These are phyloP conservation scores for Rubus parviflorus DNA, from an alignment of 306 rosid genomes.

Conservation along the genomic window DNA sequence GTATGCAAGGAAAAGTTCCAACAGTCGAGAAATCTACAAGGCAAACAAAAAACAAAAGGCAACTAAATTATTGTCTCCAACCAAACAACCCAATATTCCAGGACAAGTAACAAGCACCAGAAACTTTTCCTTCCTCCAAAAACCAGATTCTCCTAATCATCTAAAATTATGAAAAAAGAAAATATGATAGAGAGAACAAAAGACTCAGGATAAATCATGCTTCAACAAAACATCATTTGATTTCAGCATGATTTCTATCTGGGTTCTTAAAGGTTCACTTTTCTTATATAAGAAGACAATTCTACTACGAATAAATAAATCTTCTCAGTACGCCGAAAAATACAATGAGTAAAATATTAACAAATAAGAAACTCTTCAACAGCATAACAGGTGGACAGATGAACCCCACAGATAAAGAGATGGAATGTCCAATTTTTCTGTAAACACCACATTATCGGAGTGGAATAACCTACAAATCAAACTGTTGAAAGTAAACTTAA, in stretches of 20 bases:
- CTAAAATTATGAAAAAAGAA: background rate
- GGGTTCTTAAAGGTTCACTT: background rate
- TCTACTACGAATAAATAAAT: background rate
- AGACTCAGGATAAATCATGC: background rate
- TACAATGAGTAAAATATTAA: background rate
- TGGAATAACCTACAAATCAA: background rate
- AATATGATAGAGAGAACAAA: background rate
- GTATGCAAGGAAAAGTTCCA: constrained; percentile 52
- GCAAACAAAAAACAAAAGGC: background rate
- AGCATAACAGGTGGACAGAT: background rate
- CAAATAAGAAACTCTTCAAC: background rate
- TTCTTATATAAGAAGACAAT: background rate
- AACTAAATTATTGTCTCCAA: background rate
- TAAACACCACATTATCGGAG: background rate
- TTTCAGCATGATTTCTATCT: background rate
- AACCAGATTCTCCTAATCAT: background rate
- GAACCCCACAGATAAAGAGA: background rate
- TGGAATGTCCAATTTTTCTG: background rate
- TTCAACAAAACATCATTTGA: background rate
- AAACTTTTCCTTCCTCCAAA: background rate
- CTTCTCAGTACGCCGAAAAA: background rate
- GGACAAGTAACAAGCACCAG: background rate
- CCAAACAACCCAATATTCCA: background rate
- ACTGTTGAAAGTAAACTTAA: background rate
- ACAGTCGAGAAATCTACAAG: constrained; percentile 56